A percentile compares a stretch with the other conserved stretches of the same genome.
Evolutionary conservation across 176 grass and related monocot species (phyloP).

Genomic region (Luzula sylvatica): DNA sequence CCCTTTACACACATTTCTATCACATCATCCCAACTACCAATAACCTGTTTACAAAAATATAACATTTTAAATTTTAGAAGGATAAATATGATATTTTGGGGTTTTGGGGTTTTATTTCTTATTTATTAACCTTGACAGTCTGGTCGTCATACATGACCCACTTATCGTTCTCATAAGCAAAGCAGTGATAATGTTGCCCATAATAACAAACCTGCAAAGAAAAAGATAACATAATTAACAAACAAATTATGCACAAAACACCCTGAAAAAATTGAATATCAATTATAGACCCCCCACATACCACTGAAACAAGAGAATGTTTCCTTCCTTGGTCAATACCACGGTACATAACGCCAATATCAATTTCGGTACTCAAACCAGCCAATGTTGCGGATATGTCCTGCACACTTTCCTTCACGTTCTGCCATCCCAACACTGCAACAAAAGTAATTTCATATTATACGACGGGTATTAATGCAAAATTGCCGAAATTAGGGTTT

Average conservation of each 20-base stretch:
- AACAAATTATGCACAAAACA: conserved; percentile 2
- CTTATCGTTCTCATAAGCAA: conserved; percentile 76
- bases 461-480: too few species aligned
- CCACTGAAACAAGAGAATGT: conserved; percentile 83
- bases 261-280: not conserved
- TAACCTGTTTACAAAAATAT: conserved; percentile 38
- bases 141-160: conserved; percentile 99
- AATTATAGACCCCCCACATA: conserved; percentile 29
- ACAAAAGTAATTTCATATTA: too few species aligned
- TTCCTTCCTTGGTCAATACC: conserved; percentile 79
- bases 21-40: conserved; percentile 85
- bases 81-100: not conserved
- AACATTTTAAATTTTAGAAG: not conserved
- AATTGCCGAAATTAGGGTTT: conserved; percentile 24
- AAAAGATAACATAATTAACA: conserved; percentile 5
- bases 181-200: conserved; percentile 97
- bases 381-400: conserved; percentile 95
- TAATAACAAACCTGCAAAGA: conserved; percentile 89
- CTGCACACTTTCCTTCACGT: conserved; percentile 74
- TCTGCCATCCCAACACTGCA: conserved; percentile 96
- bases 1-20: conserved; percentile 85
- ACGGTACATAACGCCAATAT: conserved; percentile 66
- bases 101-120: not conserved
- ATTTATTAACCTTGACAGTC: conserved; percentile 87
- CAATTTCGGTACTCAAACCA: conserved; percentile 74